phyloP scores from a whole-genome alignment of 2,329 filamentous ascomycete species.

The Onygena corvina region DNA sequence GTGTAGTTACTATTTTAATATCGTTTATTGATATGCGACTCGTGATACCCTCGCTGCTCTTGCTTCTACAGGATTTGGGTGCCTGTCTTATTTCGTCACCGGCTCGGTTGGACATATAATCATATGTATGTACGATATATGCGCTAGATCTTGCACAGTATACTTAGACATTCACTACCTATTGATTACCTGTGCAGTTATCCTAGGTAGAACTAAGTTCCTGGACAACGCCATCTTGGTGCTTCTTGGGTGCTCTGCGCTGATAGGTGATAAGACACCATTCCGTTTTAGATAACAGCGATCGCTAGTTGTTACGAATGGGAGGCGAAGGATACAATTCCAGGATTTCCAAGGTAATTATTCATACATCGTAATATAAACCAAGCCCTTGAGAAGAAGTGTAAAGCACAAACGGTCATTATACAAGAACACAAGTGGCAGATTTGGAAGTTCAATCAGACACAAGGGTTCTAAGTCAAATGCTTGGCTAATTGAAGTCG shows the following conservation, averaged over 20 bases:
- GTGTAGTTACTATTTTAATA: neutral
- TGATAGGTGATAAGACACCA: too few relatives aligned
- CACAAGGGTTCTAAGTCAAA: neutral
- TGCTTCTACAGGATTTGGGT: neutral
- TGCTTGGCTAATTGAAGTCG: neutral
- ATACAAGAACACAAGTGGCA: neutral
- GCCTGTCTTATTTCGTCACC: neutral
- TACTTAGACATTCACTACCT: neutral
- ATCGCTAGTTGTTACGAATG: neutral
- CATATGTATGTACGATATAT: conserved; percentile 2
- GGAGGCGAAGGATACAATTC: neutral
- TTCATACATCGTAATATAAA: conserved; percentile 8
- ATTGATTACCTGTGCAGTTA: neutral
- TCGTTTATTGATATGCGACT: neutral
- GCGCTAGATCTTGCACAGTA: neutral
- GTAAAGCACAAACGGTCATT: neutral
- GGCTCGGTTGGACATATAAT: conserved; percentile 2
- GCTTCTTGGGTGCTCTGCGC: too few relatives aligned
- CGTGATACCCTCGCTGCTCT: neutral
- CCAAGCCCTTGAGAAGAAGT: neutral
- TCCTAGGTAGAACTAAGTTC: neutral
- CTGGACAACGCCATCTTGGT: too few relatives aligned
- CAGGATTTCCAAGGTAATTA: conserved; percentile 2
- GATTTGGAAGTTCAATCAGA: neutral
- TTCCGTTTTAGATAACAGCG: too few relatives aligned